phyloP scores from a whole-genome alignment of 1,139 yeast species.

The Geotrichum candidum region DNA sequence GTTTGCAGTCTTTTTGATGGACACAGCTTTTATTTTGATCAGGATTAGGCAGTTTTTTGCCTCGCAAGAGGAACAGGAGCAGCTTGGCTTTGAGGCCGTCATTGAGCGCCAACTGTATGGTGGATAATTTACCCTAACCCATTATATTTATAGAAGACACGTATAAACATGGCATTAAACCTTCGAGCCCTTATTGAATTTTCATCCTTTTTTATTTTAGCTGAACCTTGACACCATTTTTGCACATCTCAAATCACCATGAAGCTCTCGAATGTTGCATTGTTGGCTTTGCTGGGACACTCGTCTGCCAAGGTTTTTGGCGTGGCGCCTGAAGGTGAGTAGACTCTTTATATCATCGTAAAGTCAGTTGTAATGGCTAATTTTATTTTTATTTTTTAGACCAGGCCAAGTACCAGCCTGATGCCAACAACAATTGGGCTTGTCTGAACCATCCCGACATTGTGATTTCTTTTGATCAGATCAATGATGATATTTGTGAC shows the following conservation, averaged over 20 bases:
- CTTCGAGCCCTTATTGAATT: background rate
- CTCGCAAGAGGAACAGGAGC: background rate
- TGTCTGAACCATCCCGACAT: slow-evolving; percentile 66
- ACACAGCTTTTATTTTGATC: slow-evolving; percentile 11
- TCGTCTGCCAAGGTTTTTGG: slow-evolving; percentile 8
- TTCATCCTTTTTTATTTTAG: background rate
- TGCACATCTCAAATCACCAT: background rate
- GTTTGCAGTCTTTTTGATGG: slow-evolving; percentile 10
- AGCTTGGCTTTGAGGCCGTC: slow-evolving; percentile 17
- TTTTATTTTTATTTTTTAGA: slow-evolving; percentile 19
- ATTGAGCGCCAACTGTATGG: slow-evolving; percentile 11
- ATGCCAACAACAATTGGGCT: slow-evolving; percentile 49
- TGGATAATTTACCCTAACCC: slow-evolving; percentile 1
- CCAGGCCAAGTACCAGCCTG: slow-evolving; percentile 51
- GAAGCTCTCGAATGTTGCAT: slow-evolving; percentile 8
- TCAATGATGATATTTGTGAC: slow-evolving; percentile 88
- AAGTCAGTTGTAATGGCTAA: background rate
- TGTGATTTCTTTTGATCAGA: slow-evolving; percentile 50
- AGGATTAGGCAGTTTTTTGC: slow-evolving; percentile 16
- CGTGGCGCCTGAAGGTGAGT: slow-evolving; percentile 16
- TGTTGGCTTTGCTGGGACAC: slow-evolving; percentile 6
- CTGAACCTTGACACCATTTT: background rate
- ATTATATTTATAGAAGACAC: background rate
- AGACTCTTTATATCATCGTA: background rate
- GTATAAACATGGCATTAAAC: background rate